Evolutionary conservation across 2,329 filamentous ascomycete species (phyloP), one percentile per base, ranked within the genome.

Genomic region (Cadophora malorum): DNA sequence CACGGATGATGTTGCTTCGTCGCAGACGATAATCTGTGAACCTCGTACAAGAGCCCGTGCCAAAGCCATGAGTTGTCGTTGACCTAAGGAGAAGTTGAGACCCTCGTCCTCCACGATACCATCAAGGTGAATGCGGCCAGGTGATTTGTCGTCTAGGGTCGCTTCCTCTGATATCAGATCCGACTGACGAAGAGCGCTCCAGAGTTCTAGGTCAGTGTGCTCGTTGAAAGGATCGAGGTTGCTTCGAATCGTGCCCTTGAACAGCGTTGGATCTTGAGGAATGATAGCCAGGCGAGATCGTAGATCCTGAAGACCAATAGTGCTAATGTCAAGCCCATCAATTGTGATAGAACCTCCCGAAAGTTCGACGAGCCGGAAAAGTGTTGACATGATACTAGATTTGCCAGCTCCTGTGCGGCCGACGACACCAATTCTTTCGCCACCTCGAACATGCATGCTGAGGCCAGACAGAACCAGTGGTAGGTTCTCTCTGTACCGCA

Each of bases 61-160:
- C 0, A 99, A 85, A 0, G 96, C 96, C 91, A 98, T 97, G 60
- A 98, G 87, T 80, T 98, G 96, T 3, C 96, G 89, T 81, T 98
- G 95, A 7, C 95, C 95, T 10, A 98, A 89, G 0, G 93, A 97
- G 83, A 97, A 97, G 80, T 98, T 98, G 69, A 97, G 85, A 0
- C 96, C 96, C 81, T 97, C 95, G 77, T 98, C 96, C 74, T 97
- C 94, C 2, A 98, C 95, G 1, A 88, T 76, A 19, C 87, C 91
- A 79, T 98, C 95, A 25, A 99, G 90, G 72, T 93, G 89, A 69
- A 97, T 91, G 66, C 91, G 88, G 10, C 79, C 79, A n/a, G 80
- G 78, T 67, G 81, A 79, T 64, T 78, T 77, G 53, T 78, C 73
- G 25, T 78, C 77, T 8, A 72, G 64, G 8, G 53, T 69, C 41